Conservation (phyloP, 805 yeast species). For the Komagataella mondaviorum region DNA sequence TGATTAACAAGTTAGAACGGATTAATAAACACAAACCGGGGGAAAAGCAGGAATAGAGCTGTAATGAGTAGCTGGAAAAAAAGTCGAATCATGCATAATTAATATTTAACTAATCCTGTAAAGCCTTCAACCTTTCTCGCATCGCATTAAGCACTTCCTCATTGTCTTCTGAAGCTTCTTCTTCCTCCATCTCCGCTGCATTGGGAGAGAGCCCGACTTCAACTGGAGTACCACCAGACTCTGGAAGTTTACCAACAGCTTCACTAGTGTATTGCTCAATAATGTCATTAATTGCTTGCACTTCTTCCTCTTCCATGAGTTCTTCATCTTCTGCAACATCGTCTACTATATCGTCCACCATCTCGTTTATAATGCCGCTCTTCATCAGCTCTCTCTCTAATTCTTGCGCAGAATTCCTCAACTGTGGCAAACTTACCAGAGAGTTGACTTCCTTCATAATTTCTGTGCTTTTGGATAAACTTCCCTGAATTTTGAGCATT, state of each 20-base stretch:
- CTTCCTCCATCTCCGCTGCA: constrained; percentile 15
- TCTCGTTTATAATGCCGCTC: constrained; percentile 81
- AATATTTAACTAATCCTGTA: constrained; percentile 36
- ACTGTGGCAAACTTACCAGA: constrained; percentile 64
- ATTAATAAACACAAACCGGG: constrained; percentile 7
- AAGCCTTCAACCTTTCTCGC: constrained; percentile 79
- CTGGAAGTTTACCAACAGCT: constrained; percentile 16
- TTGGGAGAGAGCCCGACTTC: constrained; percentile 18
- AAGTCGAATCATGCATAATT: background rate
- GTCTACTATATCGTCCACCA: constrained; percentile 87
- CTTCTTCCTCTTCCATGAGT: constrained; percentile 48
- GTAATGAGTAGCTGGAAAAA: background rate
- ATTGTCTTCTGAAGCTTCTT: constrained; percentile 46
- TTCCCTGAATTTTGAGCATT: constrained; percentile 67
- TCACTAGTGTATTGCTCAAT: constrained; percentile 29
- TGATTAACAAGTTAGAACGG: constrained; percentile 12
- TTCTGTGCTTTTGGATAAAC: constrained; percentile 63
- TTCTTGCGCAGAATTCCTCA: constrained; percentile 74
- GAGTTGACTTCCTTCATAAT: constrained; percentile 84
- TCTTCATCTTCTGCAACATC: constrained; percentile 50
- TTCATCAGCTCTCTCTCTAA: constrained; percentile 78
- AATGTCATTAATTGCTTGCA: constrained; percentile 50
- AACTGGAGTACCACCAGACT: constrained; percentile 18
- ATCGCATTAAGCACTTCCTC: constrained; percentile 67
- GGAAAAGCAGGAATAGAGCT: background rate